Evolutionary conservation across 139 green algal species (phyloP).

Genomic region (Pycnococcus provasolii): DNA sequence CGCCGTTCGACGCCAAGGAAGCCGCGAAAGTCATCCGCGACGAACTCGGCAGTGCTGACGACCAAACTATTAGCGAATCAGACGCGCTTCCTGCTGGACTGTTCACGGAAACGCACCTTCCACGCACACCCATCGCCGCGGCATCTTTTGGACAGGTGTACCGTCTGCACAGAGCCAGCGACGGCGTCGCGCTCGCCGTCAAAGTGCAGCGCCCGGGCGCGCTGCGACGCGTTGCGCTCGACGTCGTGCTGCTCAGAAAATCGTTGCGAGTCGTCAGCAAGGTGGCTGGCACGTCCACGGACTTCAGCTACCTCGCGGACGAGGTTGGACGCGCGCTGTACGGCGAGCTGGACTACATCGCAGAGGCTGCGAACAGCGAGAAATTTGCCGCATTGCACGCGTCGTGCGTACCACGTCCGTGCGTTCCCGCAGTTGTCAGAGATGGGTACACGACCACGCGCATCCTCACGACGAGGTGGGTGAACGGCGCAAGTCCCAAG

Average conservation of each 20-base stretch:
- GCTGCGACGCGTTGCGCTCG: neutral
- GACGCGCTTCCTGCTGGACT: conserved; percentile 30
- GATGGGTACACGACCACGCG: too few species aligned
- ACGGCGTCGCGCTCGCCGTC: conserved; percentile 2
- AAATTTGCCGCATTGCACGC: conserved; percentile 19
- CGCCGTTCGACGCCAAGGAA: conserved; percentile 40
- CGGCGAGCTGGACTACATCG: conserved; percentile 39
- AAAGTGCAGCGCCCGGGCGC: conserved; percentile 19
- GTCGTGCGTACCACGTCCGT: neutral
- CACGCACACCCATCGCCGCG: conserved; percentile 28
- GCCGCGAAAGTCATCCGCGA: conserved; percentile 25
- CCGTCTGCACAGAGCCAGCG: neutral
- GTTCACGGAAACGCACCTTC: conserved; percentile 45
- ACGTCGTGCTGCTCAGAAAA: conserved; percentile 6
- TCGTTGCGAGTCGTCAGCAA: conserved; percentile 13
- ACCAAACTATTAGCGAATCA: neutral
- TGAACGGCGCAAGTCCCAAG: too few species aligned
- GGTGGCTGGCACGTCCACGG: conserved; percentile 24
- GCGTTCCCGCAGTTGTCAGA: too few species aligned
- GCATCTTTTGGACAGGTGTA: conserved; percentile 41
- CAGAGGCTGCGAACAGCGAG: conserved; percentile 38
- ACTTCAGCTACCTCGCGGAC: conserved; percentile 31
- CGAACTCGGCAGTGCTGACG: conserved; percentile 12
- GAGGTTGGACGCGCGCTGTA: conserved; percentile 31
- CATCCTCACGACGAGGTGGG: too few species aligned